A percentile compares a stretch with the other conserved stretches of the same genome.
phyloP scores from a whole-genome alignment of 306 rosid genomes.

The Dalbergia cultrata region DNA sequence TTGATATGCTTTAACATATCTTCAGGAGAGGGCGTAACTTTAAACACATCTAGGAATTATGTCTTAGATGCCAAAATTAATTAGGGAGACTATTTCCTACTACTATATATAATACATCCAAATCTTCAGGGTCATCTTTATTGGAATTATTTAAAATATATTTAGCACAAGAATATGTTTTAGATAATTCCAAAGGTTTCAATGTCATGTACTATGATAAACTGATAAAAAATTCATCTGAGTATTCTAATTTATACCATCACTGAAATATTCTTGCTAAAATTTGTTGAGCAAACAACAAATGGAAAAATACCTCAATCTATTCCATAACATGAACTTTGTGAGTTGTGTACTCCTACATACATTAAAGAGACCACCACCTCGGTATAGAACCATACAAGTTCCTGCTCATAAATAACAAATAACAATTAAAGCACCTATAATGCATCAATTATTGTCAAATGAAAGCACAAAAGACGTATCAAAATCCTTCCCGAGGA shows the following conservation, averaged over 20 bases:
- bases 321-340: conserved; percentile 94
- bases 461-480: too few relatives aligned
- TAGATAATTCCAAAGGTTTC: conserved; percentile 5
- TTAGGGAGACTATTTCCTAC: conserved; percentile 36
- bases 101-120: background rate
- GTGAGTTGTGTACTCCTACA: conserved; percentile 73
- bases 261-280: conserved; percentile 30
- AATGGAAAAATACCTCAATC: conserved; percentile 75
- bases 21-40: conserved; percentile 6
- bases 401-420: conserved; percentile 44
- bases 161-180: conserved; percentile 4
- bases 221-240: conserved; percentile 3
- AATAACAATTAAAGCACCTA: conserved; percentile 33
- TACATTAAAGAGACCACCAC: conserved; percentile 87
- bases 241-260: background rate
- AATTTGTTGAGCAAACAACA: conserved; percentile 18
- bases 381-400: conserved; percentile 78
- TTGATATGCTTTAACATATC: conserved; percentile 13
- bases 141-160: too few relatives aligned
- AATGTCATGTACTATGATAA: conserved; percentile 29
- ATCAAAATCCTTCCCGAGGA: too few relatives aligned
- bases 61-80: too few relatives aligned
- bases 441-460: too few relatives aligned
- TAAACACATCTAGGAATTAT: conserved; percentile 21
- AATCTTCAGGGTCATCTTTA: background rate